Base-by-base conservation (phyloP, 1,139 yeast genomes). In the Sugiyamaella castrensis region DNA sequence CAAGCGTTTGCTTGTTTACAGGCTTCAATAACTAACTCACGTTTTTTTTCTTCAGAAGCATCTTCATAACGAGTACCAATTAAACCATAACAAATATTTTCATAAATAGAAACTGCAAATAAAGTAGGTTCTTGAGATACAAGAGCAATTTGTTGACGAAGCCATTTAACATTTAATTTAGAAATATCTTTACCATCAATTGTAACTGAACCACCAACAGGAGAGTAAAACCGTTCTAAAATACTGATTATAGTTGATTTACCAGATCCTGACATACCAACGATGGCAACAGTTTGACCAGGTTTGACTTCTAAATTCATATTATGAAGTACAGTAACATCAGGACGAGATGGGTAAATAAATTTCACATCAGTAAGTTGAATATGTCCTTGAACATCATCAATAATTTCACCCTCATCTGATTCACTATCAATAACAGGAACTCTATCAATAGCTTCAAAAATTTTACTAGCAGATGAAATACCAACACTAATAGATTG, bases 181-280 rank as follows among this genome's bases (percentile, higher is more conserved):
- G 71, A 70, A 52, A 89, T 77, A 56, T 84, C 77, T 34, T 71
- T 71, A 1, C 87, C 88, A 47, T 91, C 95, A 45, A 89, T 73
- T 2, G 72, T 65, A 35, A 89, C 80, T 15, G 71, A 65, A 16
- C 97, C 96, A 1, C 75, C 65, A 50, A 79, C 75, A 2, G 77
- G 75, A 39, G 74, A 74, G 64, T 88, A 87, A 50, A 87, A 81
- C 47, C 96, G 75, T 54, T 88, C 73, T 19, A 89, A 68, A 43
- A 89, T 69, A 7, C 88, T 79, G 1, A 91, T 84, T 33, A 89
- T 77, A 0, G 97, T 89, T 4, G 95, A 85, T 63, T 89, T 89
- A 15, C 97, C 97, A 50, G 94, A 83, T 0, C 97, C 97, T 15
- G 95, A 86, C 12, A 92, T 87, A 1, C 97, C 97, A 12, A 88